Conservation (phyloP, 495 filamentous ascomycete genomes). For the Hypoxylon crocopeplum region DNA sequence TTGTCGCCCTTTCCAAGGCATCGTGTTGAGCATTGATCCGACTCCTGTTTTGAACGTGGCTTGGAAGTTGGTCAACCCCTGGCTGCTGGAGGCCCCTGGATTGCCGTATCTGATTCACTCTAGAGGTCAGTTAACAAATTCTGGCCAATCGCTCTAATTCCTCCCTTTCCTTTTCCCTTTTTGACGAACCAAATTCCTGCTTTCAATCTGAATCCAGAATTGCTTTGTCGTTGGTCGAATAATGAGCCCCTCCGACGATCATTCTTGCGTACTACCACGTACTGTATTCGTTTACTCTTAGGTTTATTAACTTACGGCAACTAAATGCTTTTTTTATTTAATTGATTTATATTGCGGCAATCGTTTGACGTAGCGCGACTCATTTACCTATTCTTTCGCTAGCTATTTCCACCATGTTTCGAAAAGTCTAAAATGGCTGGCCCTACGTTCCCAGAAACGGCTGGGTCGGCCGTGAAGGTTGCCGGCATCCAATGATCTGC, state of each 20-base stretch:
- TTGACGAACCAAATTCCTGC: slow-evolving; percentile 23
- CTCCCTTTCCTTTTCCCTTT: slow-evolving; percentile 13
- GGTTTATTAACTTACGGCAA: no score
- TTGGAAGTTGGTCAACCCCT: slow-evolving; percentile 23
- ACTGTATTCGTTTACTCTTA: background rate
- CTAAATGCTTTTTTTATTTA: no score
- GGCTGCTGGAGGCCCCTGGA: background rate
- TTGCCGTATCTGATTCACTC: slow-evolving; percentile 1
- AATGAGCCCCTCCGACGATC: slow-evolving; percentile 26
- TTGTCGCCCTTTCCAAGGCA: slow-evolving; percentile 13
- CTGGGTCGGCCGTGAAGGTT: slow-evolving; percentile 15
- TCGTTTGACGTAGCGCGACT: slow-evolving; percentile 13
- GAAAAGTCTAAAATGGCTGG: slow-evolving; percentile 24
- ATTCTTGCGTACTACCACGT: slow-evolving; percentile 13
- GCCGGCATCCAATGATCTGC: slow-evolving; percentile 25
- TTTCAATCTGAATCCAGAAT: slow-evolving; percentile 13
- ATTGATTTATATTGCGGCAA: slow-evolving; percentile 5
- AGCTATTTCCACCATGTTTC: slow-evolving; percentile 30
- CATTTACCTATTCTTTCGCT: slow-evolving; percentile 5
- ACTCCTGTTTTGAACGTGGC: slow-evolving; percentile 36
- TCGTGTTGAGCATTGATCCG: slow-evolving; percentile 16
- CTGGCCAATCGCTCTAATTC: slow-evolving; percentile 20
- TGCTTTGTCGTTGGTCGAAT: slow-evolving; percentile 29
- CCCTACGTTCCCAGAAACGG: slow-evolving; percentile 9
- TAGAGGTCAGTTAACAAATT: slow-evolving; percentile 13